Evolutionary conservation across 805 yeast species (phyloP).

Genomic region (Danielia reshetovae): DNA sequence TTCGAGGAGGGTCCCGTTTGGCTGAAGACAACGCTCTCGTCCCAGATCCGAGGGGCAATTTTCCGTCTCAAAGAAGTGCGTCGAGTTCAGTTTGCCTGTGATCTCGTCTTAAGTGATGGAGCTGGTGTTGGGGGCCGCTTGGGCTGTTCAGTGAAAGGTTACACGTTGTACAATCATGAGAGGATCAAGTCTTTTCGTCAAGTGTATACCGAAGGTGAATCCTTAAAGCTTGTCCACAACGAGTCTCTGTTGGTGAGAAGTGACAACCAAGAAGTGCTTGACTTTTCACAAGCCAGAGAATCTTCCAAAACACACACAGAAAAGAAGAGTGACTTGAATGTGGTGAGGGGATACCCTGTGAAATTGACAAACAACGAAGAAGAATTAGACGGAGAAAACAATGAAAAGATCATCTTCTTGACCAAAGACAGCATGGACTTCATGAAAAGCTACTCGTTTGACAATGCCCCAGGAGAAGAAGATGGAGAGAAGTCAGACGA

Average conservation of each 20-base stretch:
- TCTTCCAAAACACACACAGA: conserved; percentile 28
- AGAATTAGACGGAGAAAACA: conserved; percentile 10
- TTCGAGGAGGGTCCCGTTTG: background rate
- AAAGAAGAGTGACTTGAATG: too few relatives aligned
- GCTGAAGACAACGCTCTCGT: conserved; percentile 10
- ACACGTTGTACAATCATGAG: conserved; percentile 56
- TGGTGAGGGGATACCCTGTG: conserved; percentile 21
- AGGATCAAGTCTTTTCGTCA: conserved; percentile 45
- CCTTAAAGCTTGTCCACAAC: conserved; percentile 46
- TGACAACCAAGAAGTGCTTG: conserved; percentile 4
- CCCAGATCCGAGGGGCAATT: conserved; percentile 45
- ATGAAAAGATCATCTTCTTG: conserved; percentile 20
- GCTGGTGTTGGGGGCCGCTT: conserved; percentile 35
- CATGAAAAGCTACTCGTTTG: conserved; percentile 29
- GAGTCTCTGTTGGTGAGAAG: conserved; percentile 7
- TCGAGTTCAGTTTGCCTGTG: conserved; percentile 59
- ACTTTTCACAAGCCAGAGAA: conserved; percentile 29
- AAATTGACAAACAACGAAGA: conserved; percentile 18
- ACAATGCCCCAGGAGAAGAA: conserved; percentile 4
- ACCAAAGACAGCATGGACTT: conserved; percentile 23
- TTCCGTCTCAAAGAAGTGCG: conserved; percentile 57
- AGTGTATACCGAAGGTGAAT: conserved; percentile 53
- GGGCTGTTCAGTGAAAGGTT: conserved; percentile 68
- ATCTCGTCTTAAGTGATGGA: conserved; percentile 52
- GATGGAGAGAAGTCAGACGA: conserved; percentile 1